Evolutionary conservation across 2,329 filamentous ascomycete genomes (phyloP).

Genomic region (Massarina eburnea): DNA sequence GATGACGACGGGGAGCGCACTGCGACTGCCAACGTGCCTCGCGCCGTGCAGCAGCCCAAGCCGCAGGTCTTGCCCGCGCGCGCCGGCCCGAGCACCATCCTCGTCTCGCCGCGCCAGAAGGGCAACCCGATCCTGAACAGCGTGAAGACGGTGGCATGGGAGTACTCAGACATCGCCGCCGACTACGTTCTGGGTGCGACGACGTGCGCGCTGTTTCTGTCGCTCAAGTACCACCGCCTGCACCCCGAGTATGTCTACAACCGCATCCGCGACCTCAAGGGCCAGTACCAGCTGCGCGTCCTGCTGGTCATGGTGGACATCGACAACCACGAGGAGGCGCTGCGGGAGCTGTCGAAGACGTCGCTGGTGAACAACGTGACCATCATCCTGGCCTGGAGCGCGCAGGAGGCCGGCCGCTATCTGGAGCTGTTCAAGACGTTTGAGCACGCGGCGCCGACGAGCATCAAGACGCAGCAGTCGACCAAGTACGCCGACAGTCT

Average conservation of each 20-base stretch:
- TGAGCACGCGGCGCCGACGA: constrained; percentile 78
- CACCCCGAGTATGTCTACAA: constrained; percentile 98
- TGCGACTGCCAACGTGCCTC: constrained; percentile 13
- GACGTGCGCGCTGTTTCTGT: constrained; percentile 89
- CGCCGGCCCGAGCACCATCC: constrained; percentile 71
- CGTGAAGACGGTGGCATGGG: constrained; percentile 84
- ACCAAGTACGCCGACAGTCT: constrained; percentile 83
- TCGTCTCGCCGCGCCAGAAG: constrained; percentile 90
- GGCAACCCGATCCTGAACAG: constrained; percentile 89
- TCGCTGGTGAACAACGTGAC: constrained; percentile 91
- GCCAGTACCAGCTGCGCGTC: constrained; percentile 83
- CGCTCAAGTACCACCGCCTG: constrained; percentile 93
- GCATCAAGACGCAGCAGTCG: constrained; percentile 83
- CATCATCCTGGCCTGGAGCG: constrained; percentile 89
- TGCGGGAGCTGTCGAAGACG: constrained; percentile 90
- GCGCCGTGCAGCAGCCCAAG: constrained; percentile 74
- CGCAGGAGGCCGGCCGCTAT: constrained; percentile 89
- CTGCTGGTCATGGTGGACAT: constrained; percentile 94
- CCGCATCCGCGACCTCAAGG: constrained; percentile 80
- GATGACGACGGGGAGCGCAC: constrained; percentile 26
- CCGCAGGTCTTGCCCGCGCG: constrained; percentile 78
- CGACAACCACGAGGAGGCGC: constrained; percentile 83
- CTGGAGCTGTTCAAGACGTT: constrained; percentile 94
- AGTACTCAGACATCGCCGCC: constrained; percentile 94
- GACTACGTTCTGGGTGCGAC: constrained; percentile 88